Evolutionary conservation across 2,329 filamentous ascomycete species (phyloP), one percentile per base, ranked within the genome.

Genomic region (Alternaria postmessia): DNA sequence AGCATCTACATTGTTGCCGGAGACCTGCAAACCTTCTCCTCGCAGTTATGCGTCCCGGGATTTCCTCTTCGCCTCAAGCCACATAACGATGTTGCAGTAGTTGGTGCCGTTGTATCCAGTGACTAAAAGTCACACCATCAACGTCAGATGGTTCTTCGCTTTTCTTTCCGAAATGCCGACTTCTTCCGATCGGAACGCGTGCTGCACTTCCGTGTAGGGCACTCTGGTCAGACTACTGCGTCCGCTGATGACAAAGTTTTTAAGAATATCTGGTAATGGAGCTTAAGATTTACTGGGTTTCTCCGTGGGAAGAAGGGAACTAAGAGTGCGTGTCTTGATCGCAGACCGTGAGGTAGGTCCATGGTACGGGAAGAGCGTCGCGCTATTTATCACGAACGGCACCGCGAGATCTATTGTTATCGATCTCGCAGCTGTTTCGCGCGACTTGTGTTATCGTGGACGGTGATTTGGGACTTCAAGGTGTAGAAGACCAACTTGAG

Each of bases 51-150:
- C 12, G 5, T 14, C 1, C 5, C 14, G 5, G 12, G 14, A n/a
- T 1, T n/a, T n/a, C 34, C 0, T n/a, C 28, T 4, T 2, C 16
- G 1, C 46, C 46, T n/a, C 30, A 22, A 22, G 18, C 9, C 30
- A 2, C 16, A 16, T n/a, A 7, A 0, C 9, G 7, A 16, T 24
- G 30, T 14, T 38, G 32, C 18, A 11, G 14, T 24, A 0, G 20
- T 14, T 38, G 16, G 8, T 36, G 12, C 32, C 32, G 6, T 30
- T 5, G 30, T 51, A 7, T 26, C 3, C 7, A 5, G 22, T 39
- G 48, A 51, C 48, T 28, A 51, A 51, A 51, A 26, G 34, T 51
- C 48, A 51, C 22, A n/a, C 48, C 48, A 51, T 51, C 22, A 39
- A 36, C 34, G n/a, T 39, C 48, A 32, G 34, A 39, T 39, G 30